These are phyloP conservation scores for Russula ochroleuca DNA, from an alignment of 768 basidiomycete genomes.

Conservation along the genomic window DNA sequence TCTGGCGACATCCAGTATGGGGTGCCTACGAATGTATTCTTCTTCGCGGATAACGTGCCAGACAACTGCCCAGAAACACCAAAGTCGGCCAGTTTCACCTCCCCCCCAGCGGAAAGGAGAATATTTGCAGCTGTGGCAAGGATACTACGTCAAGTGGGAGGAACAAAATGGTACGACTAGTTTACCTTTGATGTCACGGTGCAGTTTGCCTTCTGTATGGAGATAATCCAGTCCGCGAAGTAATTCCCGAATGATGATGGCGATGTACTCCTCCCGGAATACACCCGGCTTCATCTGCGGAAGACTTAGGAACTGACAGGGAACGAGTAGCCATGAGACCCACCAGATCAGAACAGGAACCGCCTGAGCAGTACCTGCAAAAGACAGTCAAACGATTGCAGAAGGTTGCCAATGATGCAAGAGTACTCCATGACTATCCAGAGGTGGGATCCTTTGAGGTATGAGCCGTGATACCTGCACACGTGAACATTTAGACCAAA, in stretches of 20 bases:
- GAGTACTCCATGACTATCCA: slow-evolving; percentile 99
- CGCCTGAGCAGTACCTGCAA: slow-evolving; percentile 89
- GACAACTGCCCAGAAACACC: slow-evolving; percentile 97
- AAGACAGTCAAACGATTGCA: slow-evolving; percentile 6
- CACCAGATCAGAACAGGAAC: slow-evolving; percentile 96
- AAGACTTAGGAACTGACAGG: slow-evolving; percentile 10
- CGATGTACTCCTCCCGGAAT: slow-evolving; percentile 98
- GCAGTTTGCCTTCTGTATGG: slow-evolving; percentile 93
- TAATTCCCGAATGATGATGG: slow-evolving; percentile 91
- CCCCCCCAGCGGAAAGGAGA: slow-evolving; percentile 83
- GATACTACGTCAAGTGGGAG: background rate
- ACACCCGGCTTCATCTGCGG: slow-evolving; percentile 95
- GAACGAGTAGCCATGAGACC: slow-evolving; percentile 32
- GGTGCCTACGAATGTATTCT: slow-evolving; percentile 97
- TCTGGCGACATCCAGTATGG: slow-evolving; percentile 99
- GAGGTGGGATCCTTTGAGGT: slow-evolving; percentile 88
- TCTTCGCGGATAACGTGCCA: slow-evolving; percentile 87
- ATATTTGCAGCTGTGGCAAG: slow-evolving; percentile 81
- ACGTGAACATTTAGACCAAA: slow-evolving; percentile 22
- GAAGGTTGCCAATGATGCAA: background rate
- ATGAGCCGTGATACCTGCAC: slow-evolving; percentile 89
- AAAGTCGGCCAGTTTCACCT: slow-evolving; percentile 97
- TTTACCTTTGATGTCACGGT: slow-evolving; percentile 97
- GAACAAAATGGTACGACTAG: background rate
- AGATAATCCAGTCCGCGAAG: slow-evolving; percentile 92